Base-by-base conservation (phyloP, 192 early-diverging fungal species). In the Coemansia sp. region DNA sequence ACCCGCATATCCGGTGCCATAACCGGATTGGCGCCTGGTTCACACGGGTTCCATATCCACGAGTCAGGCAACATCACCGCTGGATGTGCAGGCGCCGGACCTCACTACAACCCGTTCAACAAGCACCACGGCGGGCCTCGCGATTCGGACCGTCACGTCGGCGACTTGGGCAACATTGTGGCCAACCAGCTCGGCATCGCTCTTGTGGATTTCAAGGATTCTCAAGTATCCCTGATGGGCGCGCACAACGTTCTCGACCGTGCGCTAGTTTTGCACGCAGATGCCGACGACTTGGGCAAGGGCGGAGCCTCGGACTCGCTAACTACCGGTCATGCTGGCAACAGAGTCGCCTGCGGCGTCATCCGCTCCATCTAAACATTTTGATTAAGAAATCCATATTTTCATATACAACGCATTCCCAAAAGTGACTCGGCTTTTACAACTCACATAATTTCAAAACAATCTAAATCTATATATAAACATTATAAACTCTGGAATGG, bases 11-110 rank as follows among this genome's bases (percentile, higher is more conserved):
- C 84, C 23, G 84, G 83, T 54, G 60, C 72, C 19, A 47, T 93
- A 58, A 58, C 60, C 43, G 91, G 91, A 35, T 81, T 95, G 57
- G 57, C 66, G 4, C 79, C 87, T 12, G 92, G 91, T 52, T 71
- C 84, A 57, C 92, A 93, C 81, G 93, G 93, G 52, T 91, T 95
- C 89, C 93, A 95, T 77, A 75, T 95, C 65, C 93, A 95, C 75
- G 69, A 85, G 71, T 87, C 84, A 45, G 88, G 88, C 15, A 84
- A 86, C 76, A 84, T 83, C 81, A 85, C 86, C 69, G 83, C 83
- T 70, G 83, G 94, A 56, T 95, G 93, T 83, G 86, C 83, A 12
- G 90, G 89, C 32, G 89, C 92, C 24, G 93, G 92, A 58, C 69
- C 72, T 56, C 94, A 96, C 84, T 94, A 86, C 80, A 96, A 96